Base-by-base conservation (phyloP, 768 basidiomycete genomes). In the Tylopilus cervinicoccineus region DNA sequence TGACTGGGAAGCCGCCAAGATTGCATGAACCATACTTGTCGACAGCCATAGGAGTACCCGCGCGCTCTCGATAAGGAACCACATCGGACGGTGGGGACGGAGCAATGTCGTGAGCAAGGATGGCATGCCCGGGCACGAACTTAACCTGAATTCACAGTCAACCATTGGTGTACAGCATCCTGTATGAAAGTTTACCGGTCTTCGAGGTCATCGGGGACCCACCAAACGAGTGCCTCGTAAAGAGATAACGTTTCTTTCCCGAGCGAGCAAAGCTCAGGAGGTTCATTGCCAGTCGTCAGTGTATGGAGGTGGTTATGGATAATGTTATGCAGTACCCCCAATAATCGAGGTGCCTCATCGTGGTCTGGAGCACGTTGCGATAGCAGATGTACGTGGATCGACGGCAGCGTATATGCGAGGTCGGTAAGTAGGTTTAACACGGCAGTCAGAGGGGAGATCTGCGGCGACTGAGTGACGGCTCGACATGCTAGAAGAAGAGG, bases 1-100 rank as follows among this genome's bases (percentile, higher is more conserved):
- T 37, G 38, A 55, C 28, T 44, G 27, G 45, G 36, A 46, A 20
- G 38, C 28, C 26, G 29, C n/a, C 36, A 24, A 49, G 38, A 44
- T 22, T 26, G 29, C 41, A 46, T 44, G 10, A 40, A 51, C 36
- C 50, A 22, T 41, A 68, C 82, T 52, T 29, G 78, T 77, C 17
- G 78, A 78, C 33, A 86, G 60, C 45, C 80, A 63, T 16, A 76
- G 61, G 23, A 89, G 65, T 13, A 83, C 52, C n/a, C 77, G 74
- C 16, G 74, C 65, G 32, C 72, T 70, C 12, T 73, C 71, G 39
- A 67, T 62, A 8, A 86, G 61, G 23, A 87, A 61, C 71, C 76
- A 76, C 5, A 59, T 50, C 3, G 84, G 79, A 43, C 83, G 83
- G 20, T 68, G 64, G 6, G 70, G 54, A 50, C 78, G 68, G 14